phyloP scores from a whole-genome alignment of 768 basidiomycete genomes.

The Rhodotorula paludigena region DNA sequence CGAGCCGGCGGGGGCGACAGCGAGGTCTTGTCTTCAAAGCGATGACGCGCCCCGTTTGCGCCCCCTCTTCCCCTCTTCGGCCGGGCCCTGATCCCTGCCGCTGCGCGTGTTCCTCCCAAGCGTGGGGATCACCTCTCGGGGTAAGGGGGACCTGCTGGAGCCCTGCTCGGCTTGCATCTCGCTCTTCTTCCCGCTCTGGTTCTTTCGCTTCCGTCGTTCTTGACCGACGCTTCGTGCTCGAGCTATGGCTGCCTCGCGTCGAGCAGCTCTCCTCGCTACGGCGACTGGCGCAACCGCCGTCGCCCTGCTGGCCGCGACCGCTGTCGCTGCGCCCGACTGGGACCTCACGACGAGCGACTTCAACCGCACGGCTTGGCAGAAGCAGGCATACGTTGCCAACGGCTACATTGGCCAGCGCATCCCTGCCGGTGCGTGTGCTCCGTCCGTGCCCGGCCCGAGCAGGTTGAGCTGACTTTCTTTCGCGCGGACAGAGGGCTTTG shows the following conservation, averaged over 20 bases:
- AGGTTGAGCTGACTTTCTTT: neutral
- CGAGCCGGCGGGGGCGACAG: no score
- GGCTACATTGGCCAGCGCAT: slow-evolving; percentile 35
- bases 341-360: slow-evolving; percentile 20
- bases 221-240: no score
- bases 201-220: neutral
- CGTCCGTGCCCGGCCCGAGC: no score
- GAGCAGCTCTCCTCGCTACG: no score
- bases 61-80: neutral
- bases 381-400: slow-evolving; percentile 30
- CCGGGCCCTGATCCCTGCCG: no score
- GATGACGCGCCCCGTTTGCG: neutral
- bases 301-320: neutral
- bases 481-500: slow-evolving; percentile 26
- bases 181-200: neutral
- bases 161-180: neutral
- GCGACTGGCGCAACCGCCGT: neutral
- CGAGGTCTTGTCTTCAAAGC: neutral
- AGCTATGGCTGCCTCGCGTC: no score
- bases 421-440: slow-evolving; percentile 18
- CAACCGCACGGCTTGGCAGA: slow-evolving; percentile 17
- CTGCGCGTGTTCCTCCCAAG: no score
- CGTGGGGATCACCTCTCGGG: no score
- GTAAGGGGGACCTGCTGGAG: no score
- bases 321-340: neutral